These are phyloP conservation scores for Cladosporium sphaerospermum DNA, from an alignment of 2,329 filamentous ascomycete species.

Conservation along the genomic window DNA sequence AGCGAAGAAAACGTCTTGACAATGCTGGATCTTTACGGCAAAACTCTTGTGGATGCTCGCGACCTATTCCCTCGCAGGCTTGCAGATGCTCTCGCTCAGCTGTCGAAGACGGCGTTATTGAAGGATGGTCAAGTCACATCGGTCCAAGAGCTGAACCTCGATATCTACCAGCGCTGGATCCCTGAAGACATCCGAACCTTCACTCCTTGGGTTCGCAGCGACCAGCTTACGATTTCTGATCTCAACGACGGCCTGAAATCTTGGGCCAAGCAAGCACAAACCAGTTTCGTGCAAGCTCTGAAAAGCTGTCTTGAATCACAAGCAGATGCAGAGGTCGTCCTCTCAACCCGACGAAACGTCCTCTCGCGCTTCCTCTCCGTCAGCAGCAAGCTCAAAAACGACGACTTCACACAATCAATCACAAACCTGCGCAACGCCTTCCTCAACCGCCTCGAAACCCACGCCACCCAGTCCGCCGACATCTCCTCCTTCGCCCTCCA, in stretches of 20 bases:
- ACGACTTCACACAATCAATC: conserved; percentile 15
- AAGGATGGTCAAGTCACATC: conserved; percentile 61
- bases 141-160: conserved; percentile 66
- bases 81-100: conserved; percentile 58
- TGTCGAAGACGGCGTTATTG: conserved; percentile 67
- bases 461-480: conserved; percentile 16
- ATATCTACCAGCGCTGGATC: conserved; percentile 74
- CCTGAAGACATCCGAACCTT: conserved; percentile 77
- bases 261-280: conserved; percentile 61
- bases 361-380: conserved; percentile 24
- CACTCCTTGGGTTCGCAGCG: conserved; percentile 78
- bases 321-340: conserved; percentile 17
- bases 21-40: conserved; percentile 66
- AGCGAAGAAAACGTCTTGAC: conserved; percentile 50
- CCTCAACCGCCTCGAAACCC: conserved; percentile 16
- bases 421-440: conserved; percentile 20
- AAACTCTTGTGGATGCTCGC: conserved; percentile 72
- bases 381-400: conserved; percentile 16
- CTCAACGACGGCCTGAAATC: conserved; percentile 44
- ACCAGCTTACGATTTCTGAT: conserved; percentile 50
- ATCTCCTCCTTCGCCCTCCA: not conserved
- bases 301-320: conserved; percentile 16
- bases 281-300: conserved; percentile 19
- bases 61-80: conserved; percentile 67
- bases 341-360: conserved; percentile 22